These are phyloP conservation scores for Cladosporium halotolerans DNA, from an alignment of 2,329 filamentous ascomycete species.

Conservation along the genomic window DNA sequence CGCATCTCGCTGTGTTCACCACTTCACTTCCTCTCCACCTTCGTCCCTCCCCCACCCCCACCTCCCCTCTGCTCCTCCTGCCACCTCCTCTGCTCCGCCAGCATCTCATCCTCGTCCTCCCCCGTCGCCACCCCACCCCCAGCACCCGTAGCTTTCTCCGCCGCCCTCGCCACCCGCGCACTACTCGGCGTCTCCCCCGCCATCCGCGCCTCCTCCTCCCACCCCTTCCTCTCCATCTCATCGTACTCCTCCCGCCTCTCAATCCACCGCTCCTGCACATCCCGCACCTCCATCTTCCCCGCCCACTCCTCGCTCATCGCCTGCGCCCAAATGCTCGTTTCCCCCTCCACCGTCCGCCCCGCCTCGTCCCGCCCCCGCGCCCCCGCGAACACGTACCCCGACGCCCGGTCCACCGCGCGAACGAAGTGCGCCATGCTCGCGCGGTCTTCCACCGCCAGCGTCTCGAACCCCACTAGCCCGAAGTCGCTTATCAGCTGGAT, in stretches of 20 bases:
- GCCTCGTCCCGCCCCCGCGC: conserved; percentile 83
- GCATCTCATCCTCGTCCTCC: conserved; percentile 23
- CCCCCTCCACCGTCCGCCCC: conserved; percentile 26
- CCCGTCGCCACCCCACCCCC: conserved; percentile 11
- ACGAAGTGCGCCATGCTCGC: conserved; percentile 92
- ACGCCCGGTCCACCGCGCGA: conserved; percentile 81
- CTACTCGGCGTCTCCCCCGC: conserved; percentile 25
- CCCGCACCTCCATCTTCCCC: conserved; percentile 69
- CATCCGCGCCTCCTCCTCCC: conserved; percentile 63
- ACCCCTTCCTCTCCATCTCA: conserved; percentile 65
- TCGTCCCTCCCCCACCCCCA: conserved; percentile 13
- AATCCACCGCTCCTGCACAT: conserved; percentile 94
- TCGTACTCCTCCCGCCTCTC: conserved; percentile 86
- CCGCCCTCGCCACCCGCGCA: conserved; percentile 15
- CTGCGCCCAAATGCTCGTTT: conserved; percentile 79
- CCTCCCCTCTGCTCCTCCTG: conserved; percentile 17
- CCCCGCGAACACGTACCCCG: conserved; percentile 86
- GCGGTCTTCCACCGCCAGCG: conserved; percentile 92
- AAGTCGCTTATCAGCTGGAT: conserved; percentile 84
- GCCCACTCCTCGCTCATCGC: conserved; percentile 68
- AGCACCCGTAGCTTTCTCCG: conserved; percentile 5
- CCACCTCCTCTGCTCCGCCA: conserved; percentile 27
- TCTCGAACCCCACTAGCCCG: conserved; percentile 84
- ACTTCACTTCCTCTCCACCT: conserved; percentile 17
- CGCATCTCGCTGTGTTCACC: too few species aligned